Conservation (phyloP, 106 monocot genomes). For the Xerophyta viscosa region DNA sequence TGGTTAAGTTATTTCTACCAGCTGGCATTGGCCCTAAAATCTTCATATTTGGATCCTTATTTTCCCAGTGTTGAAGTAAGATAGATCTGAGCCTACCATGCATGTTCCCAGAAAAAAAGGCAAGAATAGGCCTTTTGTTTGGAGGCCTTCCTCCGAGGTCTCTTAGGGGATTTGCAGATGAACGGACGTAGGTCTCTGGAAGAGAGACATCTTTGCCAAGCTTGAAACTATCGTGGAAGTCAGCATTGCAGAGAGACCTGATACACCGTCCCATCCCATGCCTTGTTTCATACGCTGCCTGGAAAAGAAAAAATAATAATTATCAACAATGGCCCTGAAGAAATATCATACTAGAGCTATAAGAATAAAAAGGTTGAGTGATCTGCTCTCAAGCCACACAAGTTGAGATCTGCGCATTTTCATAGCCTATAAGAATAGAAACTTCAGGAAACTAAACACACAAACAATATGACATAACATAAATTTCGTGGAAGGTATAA, state of each 20-base stretch:
- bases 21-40: slow-evolving; percentile 43
- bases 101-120: slow-evolving; percentile 68
- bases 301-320: not conserved
- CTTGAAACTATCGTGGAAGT: slow-evolving; percentile 63
- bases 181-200: slow-evolving; percentile 73
- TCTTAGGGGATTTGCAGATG: slow-evolving; percentile 49
- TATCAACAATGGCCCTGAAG: not conserved
- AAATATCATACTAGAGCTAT: not conserved
- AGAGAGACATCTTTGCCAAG: slow-evolving; percentile 76
- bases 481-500: too few relatives aligned
- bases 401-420: too few relatives aligned
- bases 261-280: slow-evolving; percentile 51
- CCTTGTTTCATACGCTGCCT: slow-evolving; percentile 76
- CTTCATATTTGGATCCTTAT: slow-evolving; percentile 60
- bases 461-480: too few relatives aligned
- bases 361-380: too few relatives aligned
- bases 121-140: slow-evolving; percentile 25
- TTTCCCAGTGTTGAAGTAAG: slow-evolving; percentile 56
- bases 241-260: slow-evolving; percentile 86
- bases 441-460: too few relatives aligned
- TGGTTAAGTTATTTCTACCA: slow-evolving; percentile 19
- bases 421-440: too few relatives aligned
- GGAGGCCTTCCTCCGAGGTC: slow-evolving; percentile 50
- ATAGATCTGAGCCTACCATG: slow-evolving; percentile 52
- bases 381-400: too few relatives aligned